phyloP scores from a whole-genome alignment of 176 grass and related monocot genomes.

The Rhipidocladum racemiflorum region DNA sequence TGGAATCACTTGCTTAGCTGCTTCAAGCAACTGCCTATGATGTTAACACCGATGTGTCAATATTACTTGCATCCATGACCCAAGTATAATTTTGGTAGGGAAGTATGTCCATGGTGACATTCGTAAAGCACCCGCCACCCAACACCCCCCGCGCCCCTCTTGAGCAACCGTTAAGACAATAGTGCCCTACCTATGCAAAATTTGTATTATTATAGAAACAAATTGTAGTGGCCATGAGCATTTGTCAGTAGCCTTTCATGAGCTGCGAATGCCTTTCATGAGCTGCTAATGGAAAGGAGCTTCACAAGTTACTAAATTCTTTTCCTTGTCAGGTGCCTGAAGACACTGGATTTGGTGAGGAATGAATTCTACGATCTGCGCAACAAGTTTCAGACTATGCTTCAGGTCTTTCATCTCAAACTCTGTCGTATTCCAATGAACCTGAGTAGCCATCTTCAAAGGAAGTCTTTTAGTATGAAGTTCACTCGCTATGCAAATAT shows the following conservation, averaged over 20 bases:
- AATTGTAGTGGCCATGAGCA: not conserved
- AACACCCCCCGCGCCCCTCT: no score
- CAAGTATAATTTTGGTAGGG: not conserved
- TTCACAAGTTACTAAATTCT: no score
- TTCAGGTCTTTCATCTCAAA: slow-evolving; percentile 49
- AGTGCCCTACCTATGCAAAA: not conserved
- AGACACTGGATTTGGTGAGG: slow-evolving; percentile 31
- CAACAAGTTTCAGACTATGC: slow-evolving; percentile 47
- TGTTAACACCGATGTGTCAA: not conserved
- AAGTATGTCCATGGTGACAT: not conserved
- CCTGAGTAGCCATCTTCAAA: not conserved
- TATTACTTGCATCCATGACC: not conserved
- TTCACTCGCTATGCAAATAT: not conserved
- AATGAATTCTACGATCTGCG: slow-evolving; percentile 45
- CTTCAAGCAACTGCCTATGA: not conserved
- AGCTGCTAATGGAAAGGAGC: no score
- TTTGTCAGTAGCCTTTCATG: no score
- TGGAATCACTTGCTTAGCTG: not conserved
- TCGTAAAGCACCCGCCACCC: no score
- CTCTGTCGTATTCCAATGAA: not conserved
- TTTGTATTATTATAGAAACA: not conserved
- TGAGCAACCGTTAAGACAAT: slow-evolving; percentile 5
- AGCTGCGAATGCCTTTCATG: not conserved
- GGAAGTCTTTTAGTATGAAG: not conserved
- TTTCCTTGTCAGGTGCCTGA: slow-evolving; percentile 61